Evolutionary conservation across 805 yeast species (phyloP).

Genomic region (Lipomyces spencermartinsiae): DNA sequence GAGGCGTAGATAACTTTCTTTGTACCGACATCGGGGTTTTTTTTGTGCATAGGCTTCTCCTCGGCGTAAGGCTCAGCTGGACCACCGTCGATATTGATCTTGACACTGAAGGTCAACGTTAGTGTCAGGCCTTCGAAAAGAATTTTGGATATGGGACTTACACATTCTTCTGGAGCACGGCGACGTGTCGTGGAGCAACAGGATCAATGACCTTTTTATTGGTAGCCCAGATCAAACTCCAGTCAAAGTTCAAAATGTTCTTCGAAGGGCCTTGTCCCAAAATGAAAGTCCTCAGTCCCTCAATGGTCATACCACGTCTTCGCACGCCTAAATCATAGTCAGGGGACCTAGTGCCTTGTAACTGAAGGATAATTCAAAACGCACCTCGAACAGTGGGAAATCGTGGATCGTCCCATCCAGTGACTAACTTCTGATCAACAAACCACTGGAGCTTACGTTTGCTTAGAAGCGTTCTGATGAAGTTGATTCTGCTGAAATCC

Average conservation of each 20-base stretch:
- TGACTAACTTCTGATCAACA: constrained; percentile 86
- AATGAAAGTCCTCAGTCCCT: constrained; percentile 93
- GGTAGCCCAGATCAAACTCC: constrained; percentile 97
- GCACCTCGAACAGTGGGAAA: constrained; percentile 98
- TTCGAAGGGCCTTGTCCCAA: constrained; percentile 97
- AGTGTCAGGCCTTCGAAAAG: neutral
- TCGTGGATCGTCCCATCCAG: constrained; percentile 98
- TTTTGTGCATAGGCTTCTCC: constrained; percentile 90
- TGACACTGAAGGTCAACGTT: constrained; percentile 52
- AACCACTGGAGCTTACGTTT: constrained; percentile 99
- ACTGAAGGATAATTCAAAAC: neutral
- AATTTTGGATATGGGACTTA: neutral
- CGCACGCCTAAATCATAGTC: constrained; percentile 59
- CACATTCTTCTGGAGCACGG: constrained; percentile 64
- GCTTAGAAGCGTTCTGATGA: constrained; percentile 91
- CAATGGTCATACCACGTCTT: constrained; percentile 99
- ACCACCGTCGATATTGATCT: constrained; percentile 66
- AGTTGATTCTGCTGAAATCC: constrained; percentile 98
- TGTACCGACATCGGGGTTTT: constrained; percentile 87
- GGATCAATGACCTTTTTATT: constrained; percentile 98
- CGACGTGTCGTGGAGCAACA: constrained; percentile 93
- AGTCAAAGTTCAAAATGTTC: constrained; percentile 94
- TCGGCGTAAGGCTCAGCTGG: constrained; percentile 69
- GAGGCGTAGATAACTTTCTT: constrained; percentile 75
- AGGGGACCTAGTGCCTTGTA: neutral